Conservation (phyloP, 2,329 filamentous ascomycete genomes). For the Colletotrichum eleusines region DNA sequence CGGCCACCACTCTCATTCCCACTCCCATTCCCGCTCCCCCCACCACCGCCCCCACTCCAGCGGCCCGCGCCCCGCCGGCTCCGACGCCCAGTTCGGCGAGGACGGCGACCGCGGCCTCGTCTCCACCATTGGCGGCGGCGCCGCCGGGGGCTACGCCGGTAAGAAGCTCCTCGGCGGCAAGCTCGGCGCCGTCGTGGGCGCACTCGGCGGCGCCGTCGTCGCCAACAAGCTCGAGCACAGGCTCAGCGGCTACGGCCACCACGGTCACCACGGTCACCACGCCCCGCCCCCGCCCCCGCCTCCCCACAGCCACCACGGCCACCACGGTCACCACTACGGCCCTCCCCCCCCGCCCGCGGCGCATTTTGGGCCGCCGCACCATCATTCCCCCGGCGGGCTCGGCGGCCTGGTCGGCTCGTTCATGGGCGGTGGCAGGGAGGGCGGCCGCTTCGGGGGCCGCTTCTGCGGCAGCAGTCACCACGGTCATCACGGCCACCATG, state of each 20-base stretch:
- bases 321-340: conserved; percentile 29
- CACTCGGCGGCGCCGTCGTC: conserved; percentile 66
- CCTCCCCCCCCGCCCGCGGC: not conserved
- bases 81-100: conserved; percentile 41
- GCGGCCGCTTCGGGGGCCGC: conserved; percentile 21
- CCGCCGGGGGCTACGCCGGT: conserved; percentile 64
- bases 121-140: conserved; percentile 65
- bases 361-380: conserved; percentile 28
- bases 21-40: conserved; percentile 27
- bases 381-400: conserved; percentile 44
- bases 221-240: conserved; percentile 65
- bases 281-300: no score
- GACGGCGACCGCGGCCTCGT: conserved; percentile 67
- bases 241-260: conserved; percentile 49
- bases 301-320: conserved; percentile 40
- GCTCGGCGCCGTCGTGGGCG: conserved; percentile 64
- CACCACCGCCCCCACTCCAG: conserved; percentile 27
- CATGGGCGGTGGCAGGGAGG: conserved; percentile 31
- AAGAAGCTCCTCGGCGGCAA: conserved; percentile 67
- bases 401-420: conserved; percentile 44
- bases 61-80: conserved; percentile 29
- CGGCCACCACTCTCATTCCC: conserved; percentile 20
- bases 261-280: conserved; percentile 17
- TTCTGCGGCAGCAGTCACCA: conserved; percentile 14
- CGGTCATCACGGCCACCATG: conserved; percentile 18